Base-by-base conservation (phyloP, 164 flowering plant genomes). In the Vitis riparia region DNA sequence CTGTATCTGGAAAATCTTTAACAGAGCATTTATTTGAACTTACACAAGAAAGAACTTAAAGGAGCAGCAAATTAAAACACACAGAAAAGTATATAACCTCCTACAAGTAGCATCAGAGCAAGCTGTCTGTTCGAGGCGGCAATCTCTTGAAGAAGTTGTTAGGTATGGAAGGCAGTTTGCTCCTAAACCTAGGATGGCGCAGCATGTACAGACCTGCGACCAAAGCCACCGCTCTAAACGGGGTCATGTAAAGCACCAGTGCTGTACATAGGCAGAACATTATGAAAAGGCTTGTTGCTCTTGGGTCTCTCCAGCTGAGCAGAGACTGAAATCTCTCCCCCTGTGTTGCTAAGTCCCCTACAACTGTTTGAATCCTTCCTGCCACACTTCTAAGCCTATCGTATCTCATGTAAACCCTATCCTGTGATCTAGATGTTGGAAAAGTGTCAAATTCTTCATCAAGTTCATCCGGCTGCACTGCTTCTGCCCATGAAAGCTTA, bases 141-240 rank as follows among this genome's bases (percentile, higher is more conserved):
- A 89, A 71, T 79, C 89, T 80, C 81, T 76, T 87, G 85, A 87
- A 89, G 86, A 87, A 87, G 66, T 87, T 89, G 84, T 82, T 82
- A 17, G 93, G 91, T 16, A 85, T 84, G 5, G 90, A 83, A 16
- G 93, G 93, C 65, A 87, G 58, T 81, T 87, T 89, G 86, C 87
- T 86, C 11, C 90, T 69, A 63, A 84, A 87, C 79, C 84, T 80
- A 0, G 93, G 93, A 69, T 89, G 93, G 47, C 93, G 75, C 30
- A 89, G 73, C 68, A 79, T 78, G 66, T 84, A 88, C 53, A 89
- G 59, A 0, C 91, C 94, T 27, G 71, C 73, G n/a, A 81, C 62
- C 58, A 89, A 71, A 17, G 86, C 83, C 73, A 86, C 80, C 12
- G 71, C 85, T 69, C 81, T 81, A 65, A 88, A 85, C 15, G 94